These are phyloP conservation scores for Ogataea sp. DNA, from an alignment of 805 yeast genomes.

Conservation along the genomic window DNA sequence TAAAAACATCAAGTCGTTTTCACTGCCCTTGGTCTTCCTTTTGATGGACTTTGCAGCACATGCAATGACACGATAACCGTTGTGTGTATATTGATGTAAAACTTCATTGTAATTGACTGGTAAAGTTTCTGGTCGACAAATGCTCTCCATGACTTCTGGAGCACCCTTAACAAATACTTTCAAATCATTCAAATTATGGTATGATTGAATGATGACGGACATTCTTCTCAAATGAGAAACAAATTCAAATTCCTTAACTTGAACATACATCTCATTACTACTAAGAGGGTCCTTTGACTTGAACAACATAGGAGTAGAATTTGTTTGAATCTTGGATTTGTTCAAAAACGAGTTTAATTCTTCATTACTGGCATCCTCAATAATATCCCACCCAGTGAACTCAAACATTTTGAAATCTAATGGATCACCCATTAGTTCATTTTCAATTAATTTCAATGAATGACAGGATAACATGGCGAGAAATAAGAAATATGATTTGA, in stretches of 20 bases:
- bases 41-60: conserved; percentile 55
- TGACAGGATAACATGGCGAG: conserved; percentile 72
- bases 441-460: conserved; percentile 72
- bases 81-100: conserved; percentile 80
- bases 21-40: conserved; percentile 10
- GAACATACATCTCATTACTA: conserved; percentile 25
- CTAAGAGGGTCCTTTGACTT: conserved; percentile 28
- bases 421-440: conserved; percentile 86
- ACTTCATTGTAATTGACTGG: conserved; percentile 71
- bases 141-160: conserved; percentile 81
- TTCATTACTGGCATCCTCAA: conserved; percentile 49
- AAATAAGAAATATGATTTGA: conserved; percentile 24
- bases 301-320: conserved; percentile 38
- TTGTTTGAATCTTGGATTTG: conserved; percentile 30
- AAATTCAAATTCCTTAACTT: conserved; percentile 65
- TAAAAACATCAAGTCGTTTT: conserved; percentile 39
- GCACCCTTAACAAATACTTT: conserved; percentile 86
- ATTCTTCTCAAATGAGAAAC: conserved; percentile 79
- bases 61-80: conserved; percentile 93
- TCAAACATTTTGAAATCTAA: conserved; percentile 89
- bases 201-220: conserved; percentile 66
- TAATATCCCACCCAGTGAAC: conserved; percentile 70
- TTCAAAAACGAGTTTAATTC: conserved; percentile 11
- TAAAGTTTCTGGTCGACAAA: conserved; percentile 63
- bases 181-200: conserved; percentile 25